Conservation (phyloP, 2,329 filamentous ascomycete species). For the Fusarium sp. region DNA sequence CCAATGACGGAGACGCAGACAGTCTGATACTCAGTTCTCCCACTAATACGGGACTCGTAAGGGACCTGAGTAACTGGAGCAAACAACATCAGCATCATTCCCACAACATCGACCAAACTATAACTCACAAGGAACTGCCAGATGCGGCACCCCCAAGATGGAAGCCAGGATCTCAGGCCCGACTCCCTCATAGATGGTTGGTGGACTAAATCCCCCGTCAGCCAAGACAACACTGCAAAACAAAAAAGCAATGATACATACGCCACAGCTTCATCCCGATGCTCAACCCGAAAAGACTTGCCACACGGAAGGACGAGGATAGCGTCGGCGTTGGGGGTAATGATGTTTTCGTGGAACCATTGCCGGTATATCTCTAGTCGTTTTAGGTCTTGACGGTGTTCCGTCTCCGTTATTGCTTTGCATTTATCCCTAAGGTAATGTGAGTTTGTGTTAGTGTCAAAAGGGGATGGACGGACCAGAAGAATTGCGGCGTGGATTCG, state of each 20-base stretch:
- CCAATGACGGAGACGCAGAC: conserved; percentile 50
- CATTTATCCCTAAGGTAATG: conserved; percentile 37
- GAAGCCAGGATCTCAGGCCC: conserved; percentile 45
- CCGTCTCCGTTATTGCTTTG: conserved; percentile 9
- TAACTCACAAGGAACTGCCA: conserved; percentile 52
- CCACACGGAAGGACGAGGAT: conserved; percentile 48
- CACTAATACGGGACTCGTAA: conserved; percentile 48
- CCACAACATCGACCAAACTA: background rate
- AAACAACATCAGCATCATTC: conserved; percentile 18
- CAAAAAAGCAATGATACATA: conserved; percentile 36
- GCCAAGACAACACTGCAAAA: conserved; percentile 1
- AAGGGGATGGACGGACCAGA: conserved; percentile 45
- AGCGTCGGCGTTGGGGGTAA: conserved; percentile 34
- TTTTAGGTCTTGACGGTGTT: conserved; percentile 20
- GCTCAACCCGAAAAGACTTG: conserved; percentile 26
- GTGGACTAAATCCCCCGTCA: conserved; percentile 42
- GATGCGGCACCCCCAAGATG: conserved; percentile 48
- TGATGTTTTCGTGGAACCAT: conserved; percentile 50
- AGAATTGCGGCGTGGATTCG: conserved; percentile 45
- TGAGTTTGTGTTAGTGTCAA: background rate
- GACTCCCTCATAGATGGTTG: conserved; percentile 43
- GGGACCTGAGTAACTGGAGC: conserved; percentile 47
- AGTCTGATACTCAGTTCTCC: conserved; percentile 45
- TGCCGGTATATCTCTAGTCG: conserved; percentile 46
- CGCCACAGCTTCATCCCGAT: conserved; percentile 46